Evolutionary conservation across 2,329 filamentous ascomycete species (phyloP).

Genomic region (Xylariaceae sp.): DNA sequence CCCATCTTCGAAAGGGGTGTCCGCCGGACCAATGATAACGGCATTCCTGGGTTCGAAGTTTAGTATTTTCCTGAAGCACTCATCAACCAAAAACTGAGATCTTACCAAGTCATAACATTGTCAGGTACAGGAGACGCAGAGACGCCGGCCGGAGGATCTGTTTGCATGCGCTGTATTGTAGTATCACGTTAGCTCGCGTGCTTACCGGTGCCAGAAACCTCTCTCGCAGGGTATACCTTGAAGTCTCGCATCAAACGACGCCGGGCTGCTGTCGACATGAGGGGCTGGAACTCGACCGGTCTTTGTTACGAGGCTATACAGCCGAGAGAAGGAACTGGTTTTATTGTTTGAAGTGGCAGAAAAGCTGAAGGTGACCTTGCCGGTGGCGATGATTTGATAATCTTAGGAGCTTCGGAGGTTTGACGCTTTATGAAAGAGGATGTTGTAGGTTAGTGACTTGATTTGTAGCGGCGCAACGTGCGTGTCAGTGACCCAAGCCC

Average conservation of each 20-base stretch:
- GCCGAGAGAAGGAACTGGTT: not conserved
- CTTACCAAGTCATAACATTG: constrained; percentile 94
- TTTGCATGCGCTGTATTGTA: constrained; percentile 82
- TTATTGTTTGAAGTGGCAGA: not conserved
- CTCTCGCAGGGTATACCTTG: constrained; percentile 73
- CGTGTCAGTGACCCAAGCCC: too few species aligned
- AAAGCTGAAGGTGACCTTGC: not conserved
- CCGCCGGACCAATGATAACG: constrained; percentile 93
- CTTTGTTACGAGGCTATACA: too few species aligned
- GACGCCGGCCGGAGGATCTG: constrained; percentile 92
- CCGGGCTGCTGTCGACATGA: constrained; percentile 88
- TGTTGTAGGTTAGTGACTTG: too few species aligned
- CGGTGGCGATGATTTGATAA: too few species aligned
- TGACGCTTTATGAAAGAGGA: too few species aligned
- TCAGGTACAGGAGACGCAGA: constrained; percentile 94
- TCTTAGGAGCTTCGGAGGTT: too few species aligned
- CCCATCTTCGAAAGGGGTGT: constrained; percentile 96
- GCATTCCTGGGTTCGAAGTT: constrained; percentile 67
- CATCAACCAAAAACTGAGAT: constrained; percentile 13
- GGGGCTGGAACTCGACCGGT: too few species aligned
- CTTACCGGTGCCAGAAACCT: constrained; percentile 8
- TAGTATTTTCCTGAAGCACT: constrained; percentile 17
- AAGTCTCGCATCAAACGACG: constrained; percentile 98
- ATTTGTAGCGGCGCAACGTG: too few species aligned
- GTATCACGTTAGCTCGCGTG: constrained; percentile 18